phyloP scores from a whole-genome alignment of 805 yeast genomes.

The Suhomyces canberraensis region DNA sequence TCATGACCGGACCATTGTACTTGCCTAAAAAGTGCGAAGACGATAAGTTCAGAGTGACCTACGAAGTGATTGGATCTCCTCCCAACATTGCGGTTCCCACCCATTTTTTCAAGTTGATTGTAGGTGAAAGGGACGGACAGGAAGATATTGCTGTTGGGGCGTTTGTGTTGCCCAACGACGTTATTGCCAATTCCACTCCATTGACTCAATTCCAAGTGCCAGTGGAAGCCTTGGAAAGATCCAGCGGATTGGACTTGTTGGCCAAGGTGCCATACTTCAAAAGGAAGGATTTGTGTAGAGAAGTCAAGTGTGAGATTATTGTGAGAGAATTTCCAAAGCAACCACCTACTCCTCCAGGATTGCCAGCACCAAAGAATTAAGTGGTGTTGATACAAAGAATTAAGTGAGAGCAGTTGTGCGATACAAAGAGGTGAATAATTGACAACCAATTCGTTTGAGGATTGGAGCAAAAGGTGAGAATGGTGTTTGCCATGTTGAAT shows the following conservation, averaged over 20 bases:
- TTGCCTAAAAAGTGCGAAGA: constrained; percentile 77
- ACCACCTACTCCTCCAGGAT: constrained; percentile 15
- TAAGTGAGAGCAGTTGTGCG: too few relatives aligned
- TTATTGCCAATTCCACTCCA: constrained; percentile 67
- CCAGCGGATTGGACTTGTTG: constrained; percentile 81
- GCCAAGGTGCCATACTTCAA: constrained; percentile 58
- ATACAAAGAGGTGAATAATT: too few relatives aligned
- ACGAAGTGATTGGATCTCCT: constrained; percentile 95
- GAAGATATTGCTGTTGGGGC: constrained; percentile 74
- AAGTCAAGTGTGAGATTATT: constrained; percentile 72
- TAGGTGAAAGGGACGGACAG: constrained; percentile 62
- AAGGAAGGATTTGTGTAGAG: constrained; percentile 69
- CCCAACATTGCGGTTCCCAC: constrained; percentile 97
- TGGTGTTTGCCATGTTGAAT: too few relatives aligned
- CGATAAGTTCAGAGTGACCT: constrained; percentile 79
- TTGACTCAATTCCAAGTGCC: constrained; percentile 82
- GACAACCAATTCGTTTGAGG: too few relatives aligned
- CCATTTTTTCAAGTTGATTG: constrained; percentile 87
- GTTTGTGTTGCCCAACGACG: constrained; percentile 88
- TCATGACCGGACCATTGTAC: constrained; percentile 92
- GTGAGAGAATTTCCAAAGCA: constrained; percentile 74
- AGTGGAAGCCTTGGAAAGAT: constrained; percentile 80
- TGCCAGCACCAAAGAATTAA: constrained; percentile 8
- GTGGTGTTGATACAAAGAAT: too few relatives aligned
- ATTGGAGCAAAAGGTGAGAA: too few relatives aligned